Evolutionary conservation across 2,329 filamentous ascomycete species (phyloP).

Genomic region (Emergomyces pasteurianus): DNA sequence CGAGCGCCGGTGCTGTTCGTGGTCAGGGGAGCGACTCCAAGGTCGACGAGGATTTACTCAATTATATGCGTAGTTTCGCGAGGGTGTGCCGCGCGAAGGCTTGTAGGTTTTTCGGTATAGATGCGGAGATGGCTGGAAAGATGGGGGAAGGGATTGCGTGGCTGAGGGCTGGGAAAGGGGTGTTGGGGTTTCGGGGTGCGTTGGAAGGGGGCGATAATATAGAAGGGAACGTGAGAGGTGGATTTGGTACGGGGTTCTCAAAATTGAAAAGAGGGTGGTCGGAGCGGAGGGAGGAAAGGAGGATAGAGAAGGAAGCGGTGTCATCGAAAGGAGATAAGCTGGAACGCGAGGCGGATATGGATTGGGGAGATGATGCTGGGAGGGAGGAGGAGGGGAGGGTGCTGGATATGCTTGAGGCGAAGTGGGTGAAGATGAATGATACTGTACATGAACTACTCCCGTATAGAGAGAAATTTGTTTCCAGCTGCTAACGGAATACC

Average conservation of each 20-base stretch:
- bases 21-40: slow-evolving; percentile 25
- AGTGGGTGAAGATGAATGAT: slow-evolving; percentile 90
- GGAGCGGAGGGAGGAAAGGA: slow-evolving; percentile 68
- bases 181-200: slow-evolving; percentile 49
- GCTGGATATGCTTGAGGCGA: slow-evolving; percentile 72
- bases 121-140: slow-evolving; percentile 71
- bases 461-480: background rate
- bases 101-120: slow-evolving; percentile 80
- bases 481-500: background rate
- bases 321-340: slow-evolving; percentile 18
- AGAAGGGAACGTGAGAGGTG: slow-evolving; percentile 17
- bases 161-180: slow-evolving; percentile 63
- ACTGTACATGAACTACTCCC: slow-evolving; percentile 47
- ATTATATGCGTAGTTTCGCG: slow-evolving; percentile 64
- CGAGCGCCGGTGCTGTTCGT: slow-evolving; percentile 34
- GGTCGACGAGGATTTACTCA: slow-evolving; percentile 53
- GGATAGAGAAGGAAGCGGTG: slow-evolving; percentile 53
- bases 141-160: slow-evolving; percentile 79
- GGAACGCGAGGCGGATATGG: background rate
- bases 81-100: slow-evolving; percentile 70
- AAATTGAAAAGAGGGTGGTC: slow-evolving; percentile 61
- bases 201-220: slow-evolving; percentile 35
- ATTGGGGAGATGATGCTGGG: slow-evolving; percentile 54
- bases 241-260: slow-evolving; percentile 21
- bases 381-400: slow-evolving; percentile 74